These are phyloP conservation scores for Arthroderma sp. DNA, from an alignment of 2,329 filamentous ascomycete species.

Conservation along the genomic window DNA sequence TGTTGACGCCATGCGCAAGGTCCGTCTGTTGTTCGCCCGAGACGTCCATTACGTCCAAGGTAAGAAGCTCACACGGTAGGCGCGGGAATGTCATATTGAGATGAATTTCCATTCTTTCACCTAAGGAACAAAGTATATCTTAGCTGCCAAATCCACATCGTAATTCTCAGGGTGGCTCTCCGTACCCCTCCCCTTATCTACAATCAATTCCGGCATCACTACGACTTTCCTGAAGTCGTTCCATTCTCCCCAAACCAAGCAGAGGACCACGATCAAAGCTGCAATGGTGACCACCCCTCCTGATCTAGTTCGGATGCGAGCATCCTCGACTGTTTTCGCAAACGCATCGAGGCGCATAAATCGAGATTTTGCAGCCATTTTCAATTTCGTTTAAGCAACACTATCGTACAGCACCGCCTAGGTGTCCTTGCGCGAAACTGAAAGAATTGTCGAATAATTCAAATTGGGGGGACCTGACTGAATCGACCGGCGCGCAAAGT, in stretches of 20 bases:
- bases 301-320: conserved; percentile 85
- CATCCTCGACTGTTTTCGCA: conserved; percentile 98
- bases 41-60: conserved; percentile 97
- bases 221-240: conserved; percentile 73
- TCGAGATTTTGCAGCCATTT: conserved; percentile 80
- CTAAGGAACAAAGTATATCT: conserved; percentile 30
- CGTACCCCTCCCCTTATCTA: conserved; percentile 88
- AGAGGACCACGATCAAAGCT: conserved; percentile 77
- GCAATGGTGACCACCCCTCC: conserved; percentile 89
- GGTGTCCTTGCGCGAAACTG: too few relatives aligned
- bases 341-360: conserved; percentile 97
- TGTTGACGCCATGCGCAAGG: conserved; percentile 81
- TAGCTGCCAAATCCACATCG: background rate
- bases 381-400: too few relatives aligned
- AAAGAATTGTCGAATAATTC: too few relatives aligned
- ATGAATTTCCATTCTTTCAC: conserved; percentile 98
- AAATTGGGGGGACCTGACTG: too few relatives aligned
- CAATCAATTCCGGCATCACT: conserved; percentile 82
- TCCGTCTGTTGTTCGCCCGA: conserved; percentile 94
- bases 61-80: conserved; percentile 87
- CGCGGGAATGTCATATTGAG: conserved; percentile 92
- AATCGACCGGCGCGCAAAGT: too few relatives aligned
- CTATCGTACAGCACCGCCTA: too few relatives aligned
- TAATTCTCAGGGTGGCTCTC: background rate
- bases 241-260: conserved; percentile 92